Evolutionary conservation across 306 rosid species (phyloP), one percentile per base, ranked within the genome.

Genomic region (Prunus armeniaca): DNA sequence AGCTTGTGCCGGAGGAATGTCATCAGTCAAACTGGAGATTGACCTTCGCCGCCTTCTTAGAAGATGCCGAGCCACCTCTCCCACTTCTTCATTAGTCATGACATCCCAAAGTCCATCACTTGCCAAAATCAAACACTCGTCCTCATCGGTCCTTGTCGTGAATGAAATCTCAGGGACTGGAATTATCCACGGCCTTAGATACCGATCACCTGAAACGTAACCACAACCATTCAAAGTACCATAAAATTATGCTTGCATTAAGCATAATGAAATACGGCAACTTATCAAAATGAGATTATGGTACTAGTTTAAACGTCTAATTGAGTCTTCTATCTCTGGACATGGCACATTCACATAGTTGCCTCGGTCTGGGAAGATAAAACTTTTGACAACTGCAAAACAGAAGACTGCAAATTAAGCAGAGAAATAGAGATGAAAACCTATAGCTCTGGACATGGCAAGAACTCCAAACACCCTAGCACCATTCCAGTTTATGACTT

Each of bases 401-500:
- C 72, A 82, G 1, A 38, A 25, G 65, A 82, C 46, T 49, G 83
- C 47, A 52, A 14, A 8, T 27, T 50, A 61, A 78, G 52, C 74
- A 74, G 82, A 82, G 78, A 74, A 43, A 65, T 61, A 81, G 81
- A 84, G 87, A 82, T 76, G 80, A 68, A 65, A 86, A 93, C 98
- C 98, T 91, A 93, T 93, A 79, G 98, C 98, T 90, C 98, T 91
- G 86, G 98, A 93, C 98, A 81, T 85, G 76, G 88, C 90, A 58
- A 82, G 87, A 83, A 78, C 85, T 74, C 85, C 86, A 69, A 82
- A 76, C 76, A 93, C 96, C 89, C 98, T 89, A 82, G 98, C 90
- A 56, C 98, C 98, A 84, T 89, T 93, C 98, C 98, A 93, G 96
- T 93, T 91, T 77, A 93, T 93, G 82, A 93, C 98, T 91, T 71